Conservation (phyloP, 345 rosid species). For the Barbarea vulgaris region DNA sequence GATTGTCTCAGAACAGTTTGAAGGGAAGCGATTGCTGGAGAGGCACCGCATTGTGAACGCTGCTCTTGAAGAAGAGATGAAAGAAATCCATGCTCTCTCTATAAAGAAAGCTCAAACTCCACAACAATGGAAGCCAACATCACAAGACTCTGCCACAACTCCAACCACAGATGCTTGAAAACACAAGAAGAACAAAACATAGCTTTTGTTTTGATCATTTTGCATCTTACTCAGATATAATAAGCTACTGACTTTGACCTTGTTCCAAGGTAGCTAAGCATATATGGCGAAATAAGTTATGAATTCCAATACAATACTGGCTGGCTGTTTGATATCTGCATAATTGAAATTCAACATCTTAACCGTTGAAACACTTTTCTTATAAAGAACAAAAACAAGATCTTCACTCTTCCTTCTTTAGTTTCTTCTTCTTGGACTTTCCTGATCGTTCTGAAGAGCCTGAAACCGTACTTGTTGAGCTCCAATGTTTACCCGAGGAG, state of each 20-base stretch:
- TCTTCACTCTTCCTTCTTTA: conserved; percentile 38
- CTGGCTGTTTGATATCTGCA: neutral
- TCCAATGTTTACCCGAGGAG: conserved; percentile 21
- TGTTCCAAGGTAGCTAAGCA: conserved; percentile 13
- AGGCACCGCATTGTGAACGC: conserved; percentile 81
- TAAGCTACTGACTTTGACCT: neutral
- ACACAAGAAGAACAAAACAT: neutral
- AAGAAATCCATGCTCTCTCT: conserved; percentile 88
- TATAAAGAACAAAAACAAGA: neutral
- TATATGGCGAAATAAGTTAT: conserved; percentile 8
- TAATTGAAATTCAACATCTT: conserved; percentile 1
- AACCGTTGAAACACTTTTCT: conserved; percentile 1
- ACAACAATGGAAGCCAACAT: conserved; percentile 72
- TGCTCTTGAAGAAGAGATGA: conserved; percentile 82
- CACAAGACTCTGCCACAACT: conserved; percentile 47
- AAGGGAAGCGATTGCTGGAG: conserved; percentile 87
- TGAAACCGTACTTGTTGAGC: conserved; percentile 28
- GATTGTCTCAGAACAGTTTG: conserved; percentile 72
- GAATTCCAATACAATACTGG: conserved; percentile 3
- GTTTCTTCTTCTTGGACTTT: conserved; percentile 48
- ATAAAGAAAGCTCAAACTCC: conserved; percentile 76
- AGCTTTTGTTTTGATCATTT: neutral
- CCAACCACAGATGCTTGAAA: conserved; percentile 37
- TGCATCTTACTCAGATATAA: neutral
- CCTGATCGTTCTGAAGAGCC: conserved; percentile 45